Evolutionary conservation across 495 filamentous ascomycete species (phyloP), one percentile per base, ranked within the genome.

Genomic region (Tetracladium marchalianum): DNA sequence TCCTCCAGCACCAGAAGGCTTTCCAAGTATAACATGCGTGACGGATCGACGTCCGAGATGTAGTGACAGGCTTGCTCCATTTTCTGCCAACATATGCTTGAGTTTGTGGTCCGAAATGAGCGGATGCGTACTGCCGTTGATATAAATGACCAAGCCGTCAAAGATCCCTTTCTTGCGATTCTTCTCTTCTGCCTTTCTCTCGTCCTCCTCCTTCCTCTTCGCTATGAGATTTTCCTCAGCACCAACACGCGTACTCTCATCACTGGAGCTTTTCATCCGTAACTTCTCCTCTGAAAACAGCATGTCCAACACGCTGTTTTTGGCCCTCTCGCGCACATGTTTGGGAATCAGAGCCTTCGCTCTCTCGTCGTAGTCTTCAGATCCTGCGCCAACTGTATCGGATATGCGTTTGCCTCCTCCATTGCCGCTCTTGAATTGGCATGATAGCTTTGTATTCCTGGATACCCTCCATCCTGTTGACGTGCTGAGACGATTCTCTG

Each of bases 41-140:
- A 95, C 85, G 32, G 71, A 70, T 16, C 78, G 74, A 9, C 87
- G 75, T 5, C 77, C 78, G 13, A 95, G 73, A 43, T 74, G 68
- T 11, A 85, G 70, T 2, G 85, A 77, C 35, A 87, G 67, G 31
- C 57, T 66, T 0, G 77, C 92, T 18, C 92, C 92, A 56, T 92
- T 72, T 43, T 76, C 64, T 9, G 73, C 76, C 16, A 97, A 70
- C 24, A 94, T 67, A 33, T 77, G 79, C 65, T 92, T 94, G 39
- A 97, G 74, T 56, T 76, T 80, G 61, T 94, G 85, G 66, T 98
- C 90, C 0, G 84, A 89, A 38, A 98, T 75, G 11, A 75, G 56
- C 5, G 90, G 87, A 43, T 80, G 67, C 1, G 87, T 95, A 43
- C 84, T 85, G 43, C 89, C 90, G 65, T 95, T 95, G 65, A 97